Base-by-base conservation (phyloP, 192 early-diverging fungal genomes). In the Thoreauomyces humboldtii region DNA sequence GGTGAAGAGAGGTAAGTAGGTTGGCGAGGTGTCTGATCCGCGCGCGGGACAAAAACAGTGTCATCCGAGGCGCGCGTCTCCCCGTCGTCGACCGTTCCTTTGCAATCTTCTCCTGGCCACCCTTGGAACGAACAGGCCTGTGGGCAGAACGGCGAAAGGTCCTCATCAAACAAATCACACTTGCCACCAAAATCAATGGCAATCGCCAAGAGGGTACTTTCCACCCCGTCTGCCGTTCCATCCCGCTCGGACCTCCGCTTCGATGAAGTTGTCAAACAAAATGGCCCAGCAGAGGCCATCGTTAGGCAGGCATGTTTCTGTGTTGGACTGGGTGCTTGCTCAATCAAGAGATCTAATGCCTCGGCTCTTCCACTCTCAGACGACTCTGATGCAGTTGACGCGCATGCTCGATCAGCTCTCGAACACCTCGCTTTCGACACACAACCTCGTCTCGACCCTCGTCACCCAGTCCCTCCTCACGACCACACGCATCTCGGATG, bases 321-420 rank as follows among this genome's bases (percentile, higher is more conserved):
- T 12, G 17, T 45, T 17, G 34, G 6, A 15, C 15, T 24, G 41
- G 41, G 34, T 21, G 4, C 17, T 4, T 11, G 37, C 7, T 59
- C 7, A 7, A 17, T 25, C 7, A 7, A 37, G 41, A 48, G 22
- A 48, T 19, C 7, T 28, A 9, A 42, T 12, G 17, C 45, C 21
- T 12, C 27, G 9, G 7, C 25, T 55, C 9, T 22, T 21, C 31
- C 31, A 5, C 9, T 61, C 11, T 7, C 41, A 75, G 73, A 51
- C 61, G 28, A 48, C 71, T 6, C 37, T 73, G 25, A 71, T 77
- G 72, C 76, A 77, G 56, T 43, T 77, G 28, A 65, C 59, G 2
- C 63, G 76, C 7, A 32, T 68, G 19, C 25, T 77, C n/a, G 65
- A 68, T n/a, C 69, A 68, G 32, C 41, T 77, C 22, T 50, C 32